These are phyloP conservation scores for Penicillium decumbens DNA, from an alignment of 2,329 filamentous ascomycete species.

Conservation along the genomic window DNA sequence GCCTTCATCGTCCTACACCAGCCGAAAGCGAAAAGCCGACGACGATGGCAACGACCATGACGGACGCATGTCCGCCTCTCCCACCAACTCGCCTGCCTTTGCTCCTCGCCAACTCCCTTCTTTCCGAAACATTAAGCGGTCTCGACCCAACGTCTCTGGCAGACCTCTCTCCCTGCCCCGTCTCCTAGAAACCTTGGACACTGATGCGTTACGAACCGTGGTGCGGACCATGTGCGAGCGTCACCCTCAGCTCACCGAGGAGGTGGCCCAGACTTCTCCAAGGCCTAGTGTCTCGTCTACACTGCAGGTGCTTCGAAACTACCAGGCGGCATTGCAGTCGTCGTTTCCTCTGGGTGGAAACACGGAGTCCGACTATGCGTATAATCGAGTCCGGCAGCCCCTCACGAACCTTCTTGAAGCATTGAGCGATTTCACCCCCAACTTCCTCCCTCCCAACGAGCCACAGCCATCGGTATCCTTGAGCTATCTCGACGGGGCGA, in stretches of 20 bases:
- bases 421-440: conserved; percentile 87
- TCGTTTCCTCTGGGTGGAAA: conserved; percentile 83
- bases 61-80: conserved; percentile 89
- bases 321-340: conserved; percentile 70
- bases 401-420: conserved; percentile 79
- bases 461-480: conserved; percentile 76
- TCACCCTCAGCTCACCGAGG: conserved; percentile 77
- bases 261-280: conserved; percentile 78
- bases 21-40: conserved; percentile 83
- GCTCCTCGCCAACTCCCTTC: conserved; percentile 63
- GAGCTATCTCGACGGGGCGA: conserved; percentile 82
- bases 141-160: conserved; percentile 64
- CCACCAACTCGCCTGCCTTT: conserved; percentile 72
- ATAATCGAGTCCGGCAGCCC: conserved; percentile 82
- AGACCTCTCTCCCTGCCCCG: conserved; percentile 64
- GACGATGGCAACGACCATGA: conserved; percentile 59
- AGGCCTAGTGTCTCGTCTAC: conserved; percentile 79
- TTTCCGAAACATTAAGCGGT: conserved; percentile 63
- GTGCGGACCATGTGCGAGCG: conserved; percentile 88
- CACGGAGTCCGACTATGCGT: conserved; percentile 83
- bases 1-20: conserved; percentile 39
- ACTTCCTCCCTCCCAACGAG: conserved; percentile 91
- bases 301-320: conserved; percentile 72
- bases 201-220: conserved; percentile 74
- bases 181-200: conserved; percentile 90